Conservation (phyloP, 768 basidiomycete species). For the Panaeolus papilionaceus region DNA sequence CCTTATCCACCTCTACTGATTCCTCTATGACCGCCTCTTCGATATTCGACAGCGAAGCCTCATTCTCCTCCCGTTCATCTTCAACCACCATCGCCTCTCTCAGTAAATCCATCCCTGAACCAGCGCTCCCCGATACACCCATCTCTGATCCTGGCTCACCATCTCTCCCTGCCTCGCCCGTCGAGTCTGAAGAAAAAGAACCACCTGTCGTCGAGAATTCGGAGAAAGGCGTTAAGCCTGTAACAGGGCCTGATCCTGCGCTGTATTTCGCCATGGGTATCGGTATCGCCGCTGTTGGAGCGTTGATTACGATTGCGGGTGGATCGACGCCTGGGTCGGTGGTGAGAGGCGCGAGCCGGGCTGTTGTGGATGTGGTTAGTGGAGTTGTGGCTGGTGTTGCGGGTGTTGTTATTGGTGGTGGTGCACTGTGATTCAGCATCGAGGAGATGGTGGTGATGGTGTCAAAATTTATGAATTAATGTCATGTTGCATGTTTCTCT, state of each 20-base stretch:
- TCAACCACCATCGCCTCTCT: slow-evolving; percentile 2
- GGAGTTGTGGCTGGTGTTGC: slow-evolving; percentile 10
- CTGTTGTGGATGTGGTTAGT: slow-evolving; percentile 6
- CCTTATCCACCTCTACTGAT: background rate
- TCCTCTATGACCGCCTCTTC: slow-evolving; percentile 1
- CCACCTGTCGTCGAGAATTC: background rate
- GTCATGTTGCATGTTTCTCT: background rate
- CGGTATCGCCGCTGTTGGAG: slow-evolving; percentile 1
- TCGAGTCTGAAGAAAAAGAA: background rate
- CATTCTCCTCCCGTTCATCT: background rate
- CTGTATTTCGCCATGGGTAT: slow-evolving; percentile 1
- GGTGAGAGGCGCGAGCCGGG: background rate
- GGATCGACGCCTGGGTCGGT: background rate
- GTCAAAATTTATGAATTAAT: background rate
- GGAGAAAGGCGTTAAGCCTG: background rate
- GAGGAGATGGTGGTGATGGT: no score
- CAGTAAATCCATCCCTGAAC: background rate
- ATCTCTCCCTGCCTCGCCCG: background rate
- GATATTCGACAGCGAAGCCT: slow-evolving; percentile 2
- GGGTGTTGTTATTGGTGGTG: background rate
- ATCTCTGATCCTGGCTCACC: background rate
- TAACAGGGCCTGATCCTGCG: background rate
- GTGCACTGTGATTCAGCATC: background rate
- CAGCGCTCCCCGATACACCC: background rate
- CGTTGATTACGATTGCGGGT: background rate